Evolutionary conservation across 2,329 filamentous ascomycete genomes (phyloP), one percentile per base, ranked within the genome.

Genomic region (Tolypocladium paradoxum): DNA sequence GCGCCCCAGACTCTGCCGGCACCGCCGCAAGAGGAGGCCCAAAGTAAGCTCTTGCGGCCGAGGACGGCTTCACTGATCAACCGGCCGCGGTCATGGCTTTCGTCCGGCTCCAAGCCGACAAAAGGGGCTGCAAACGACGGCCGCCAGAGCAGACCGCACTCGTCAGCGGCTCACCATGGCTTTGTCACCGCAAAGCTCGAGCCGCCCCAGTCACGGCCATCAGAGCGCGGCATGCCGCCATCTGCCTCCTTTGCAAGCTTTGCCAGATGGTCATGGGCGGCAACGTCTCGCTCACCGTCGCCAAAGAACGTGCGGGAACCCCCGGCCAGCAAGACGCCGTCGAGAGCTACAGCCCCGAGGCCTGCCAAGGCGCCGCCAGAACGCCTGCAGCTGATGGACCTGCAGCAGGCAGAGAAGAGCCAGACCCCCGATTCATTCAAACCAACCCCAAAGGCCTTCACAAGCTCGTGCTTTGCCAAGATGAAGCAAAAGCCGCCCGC

Each of bases 61-160:
- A 75, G 72, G 64, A 74, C 71, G 58, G 73, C 66, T 56, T 74
- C 76, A 45, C 65, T 78, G 49, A 69, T 76, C 52, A 76, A 75
- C 55, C 72, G 75, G 52, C 75, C 74, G 4, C 73, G 74, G 54
- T 76, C 76, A 55, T 82, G 78, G 79, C 70, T 81, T 54, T 70
- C 72, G 2, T 46, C 55, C 16, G 68, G 68, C 61, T 72, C 75
- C 27, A 76, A 70, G 57, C 70, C 72, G 14, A 61, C 68, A 37
- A 64, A 59, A 49, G 63, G 66, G 11, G 33, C 59, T 31, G 52
- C 56, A 33, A 40, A 54, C 33, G 57, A 63, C 27, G 59, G 62
- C 4, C 46, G 49, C 37, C 59, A 56, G 49, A 56, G 56, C 50
- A 59, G 62, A 29, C 60, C 64, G 36, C 64, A 61, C 11, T 64